These are phyloP conservation scores for Hyaloperonospora arabidopsidis DNA, from an alignment of 352 stramenopile genomes.

Conservation along the genomic window DNA sequence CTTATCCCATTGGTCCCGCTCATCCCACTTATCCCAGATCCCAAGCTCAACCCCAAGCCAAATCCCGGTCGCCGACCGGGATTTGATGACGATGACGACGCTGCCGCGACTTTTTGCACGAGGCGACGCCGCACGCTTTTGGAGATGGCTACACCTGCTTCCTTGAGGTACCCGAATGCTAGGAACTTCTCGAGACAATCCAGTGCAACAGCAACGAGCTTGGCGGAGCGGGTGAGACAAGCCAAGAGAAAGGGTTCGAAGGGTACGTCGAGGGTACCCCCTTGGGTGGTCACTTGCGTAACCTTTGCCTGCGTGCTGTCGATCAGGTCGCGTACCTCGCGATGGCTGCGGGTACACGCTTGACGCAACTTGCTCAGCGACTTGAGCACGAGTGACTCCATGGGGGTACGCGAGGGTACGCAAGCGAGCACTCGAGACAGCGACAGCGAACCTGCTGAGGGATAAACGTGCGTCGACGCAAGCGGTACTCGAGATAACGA, in stretches of 20 bases:
- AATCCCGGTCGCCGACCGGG: constrained; percentile 16
- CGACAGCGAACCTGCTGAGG: too few relatives aligned
- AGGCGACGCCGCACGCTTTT: constrained; percentile 56
- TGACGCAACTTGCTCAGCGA: constrained; percentile 75
- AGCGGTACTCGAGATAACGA: constrained; percentile 1
- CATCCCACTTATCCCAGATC: background rate
- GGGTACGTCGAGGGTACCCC: constrained; percentile 38
- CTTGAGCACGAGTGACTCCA: constrained; percentile 66
- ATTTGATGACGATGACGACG: constrained; percentile 7
- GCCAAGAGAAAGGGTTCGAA: constrained; percentile 72
- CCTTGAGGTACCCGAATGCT: constrained; percentile 77
- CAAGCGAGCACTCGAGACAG: background rate
- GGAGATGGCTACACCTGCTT: constrained; percentile 45
- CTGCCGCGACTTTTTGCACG: constrained; percentile 41
- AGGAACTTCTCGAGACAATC: constrained; percentile 89
- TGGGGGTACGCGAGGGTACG: constrained; percentile 16
- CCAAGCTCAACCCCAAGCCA: constrained; percentile 19
- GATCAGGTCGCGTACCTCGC: constrained; percentile 64
- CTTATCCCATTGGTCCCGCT: too few relatives aligned
- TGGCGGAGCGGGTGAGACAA: constrained; percentile 65
- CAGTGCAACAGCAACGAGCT: constrained; percentile 69
- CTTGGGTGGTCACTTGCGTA: constrained; percentile 20
- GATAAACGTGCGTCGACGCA: too few relatives aligned
- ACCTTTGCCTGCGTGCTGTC: constrained; percentile 45
- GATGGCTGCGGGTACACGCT: constrained; percentile 58